These are phyloP conservation scores for Halenospora varia DNA, from an alignment of 495 filamentous ascomycete species.

Conservation along the genomic window DNA sequence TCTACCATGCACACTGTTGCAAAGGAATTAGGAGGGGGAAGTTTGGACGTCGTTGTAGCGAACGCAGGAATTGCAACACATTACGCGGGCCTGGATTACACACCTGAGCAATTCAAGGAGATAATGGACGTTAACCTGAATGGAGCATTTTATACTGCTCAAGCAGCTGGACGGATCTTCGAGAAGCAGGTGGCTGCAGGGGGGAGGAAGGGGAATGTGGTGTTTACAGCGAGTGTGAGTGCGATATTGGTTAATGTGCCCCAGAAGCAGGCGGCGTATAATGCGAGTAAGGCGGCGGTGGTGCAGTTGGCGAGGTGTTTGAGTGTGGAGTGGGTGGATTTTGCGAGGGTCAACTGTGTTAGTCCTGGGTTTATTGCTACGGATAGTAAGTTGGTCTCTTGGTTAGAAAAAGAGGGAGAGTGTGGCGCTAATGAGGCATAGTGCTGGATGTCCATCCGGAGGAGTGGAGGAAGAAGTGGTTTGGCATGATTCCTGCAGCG, in stretches of 20 bases:
- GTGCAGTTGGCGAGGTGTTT: constrained; percentile 80
- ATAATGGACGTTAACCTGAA: constrained; percentile 1
- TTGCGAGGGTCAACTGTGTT: constrained; percentile 72
- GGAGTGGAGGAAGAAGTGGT: constrained; percentile 62
- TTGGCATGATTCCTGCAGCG: constrained; percentile 74
- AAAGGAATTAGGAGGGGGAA: neutral
- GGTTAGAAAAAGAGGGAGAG: too few species aligned
- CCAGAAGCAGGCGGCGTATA: constrained; percentile 60
- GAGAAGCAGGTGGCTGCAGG: neutral
- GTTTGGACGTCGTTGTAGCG: neutral
- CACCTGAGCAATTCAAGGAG: neutral
- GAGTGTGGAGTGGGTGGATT: constrained; percentile 75
- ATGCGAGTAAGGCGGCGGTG: constrained; percentile 80
- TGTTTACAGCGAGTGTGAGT: constrained; percentile 51
- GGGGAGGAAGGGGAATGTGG: constrained; percentile 37
- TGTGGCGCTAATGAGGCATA: neutral
- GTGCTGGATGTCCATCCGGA: constrained; percentile 80
- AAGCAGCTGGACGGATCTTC: constrained; percentile 1
- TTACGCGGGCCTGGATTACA: neutral
- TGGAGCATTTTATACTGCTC: constrained; percentile 6
- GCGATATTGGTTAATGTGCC: constrained; percentile 52
- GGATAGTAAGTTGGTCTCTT: constrained; percentile 47
- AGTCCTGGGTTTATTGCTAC: constrained; percentile 76
- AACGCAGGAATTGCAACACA: neutral
- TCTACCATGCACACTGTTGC: constrained; percentile 23